phyloP scores from a whole-genome alignment of 305 asterid species.

The Fraxinus paxiana region DNA sequence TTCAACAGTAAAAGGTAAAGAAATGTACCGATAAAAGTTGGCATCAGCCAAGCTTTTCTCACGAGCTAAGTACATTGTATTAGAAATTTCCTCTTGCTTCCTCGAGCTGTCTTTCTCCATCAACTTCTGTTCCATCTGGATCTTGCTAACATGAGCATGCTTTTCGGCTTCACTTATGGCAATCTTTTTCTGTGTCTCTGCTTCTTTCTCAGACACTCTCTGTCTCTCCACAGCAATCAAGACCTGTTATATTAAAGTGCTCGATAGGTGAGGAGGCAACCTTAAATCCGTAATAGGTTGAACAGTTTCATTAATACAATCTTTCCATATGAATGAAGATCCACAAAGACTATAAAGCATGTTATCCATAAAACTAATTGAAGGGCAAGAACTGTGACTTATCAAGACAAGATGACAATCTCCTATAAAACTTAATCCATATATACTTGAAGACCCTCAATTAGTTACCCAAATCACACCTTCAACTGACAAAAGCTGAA shows the following conservation, averaged over 20 bases:
- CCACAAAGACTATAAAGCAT: neutral
- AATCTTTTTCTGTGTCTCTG: slow-evolving; percentile 85
- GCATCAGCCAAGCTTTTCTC: slow-evolving; percentile 99
- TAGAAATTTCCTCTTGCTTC: slow-evolving; percentile 87
- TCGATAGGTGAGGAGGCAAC: slow-evolving; percentile 1
- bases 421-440: slow-evolving; percentile 12
- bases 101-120: slow-evolving; percentile 89
- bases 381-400: neutral
- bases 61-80: slow-evolving; percentile 80
- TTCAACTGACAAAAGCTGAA: neutral
- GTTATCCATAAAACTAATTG: neutral
- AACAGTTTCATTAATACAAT: neutral
- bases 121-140: slow-evolving; percentile 87
- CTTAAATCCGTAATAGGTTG: neutral
- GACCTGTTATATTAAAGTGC: slow-evolving; percentile 41
- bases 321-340: neutral
- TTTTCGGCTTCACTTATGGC: slow-evolving; percentile 95
- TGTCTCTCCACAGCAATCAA: slow-evolving; percentile 89
- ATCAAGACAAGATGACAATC: neutral
- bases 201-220: slow-evolving; percentile 92
- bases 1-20: slow-evolving; percentile 14
- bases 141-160: slow-evolving; percentile 80
- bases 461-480: neutral
- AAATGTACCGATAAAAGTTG: slow-evolving; percentile 60
- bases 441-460: neutral